A percentile compares a stretch with the other conserved stretches of the same genome.
phyloP scores from a whole-genome alignment of 2,329 filamentous ascomycete genomes.

The Colletotrichum abscissum region DNA sequence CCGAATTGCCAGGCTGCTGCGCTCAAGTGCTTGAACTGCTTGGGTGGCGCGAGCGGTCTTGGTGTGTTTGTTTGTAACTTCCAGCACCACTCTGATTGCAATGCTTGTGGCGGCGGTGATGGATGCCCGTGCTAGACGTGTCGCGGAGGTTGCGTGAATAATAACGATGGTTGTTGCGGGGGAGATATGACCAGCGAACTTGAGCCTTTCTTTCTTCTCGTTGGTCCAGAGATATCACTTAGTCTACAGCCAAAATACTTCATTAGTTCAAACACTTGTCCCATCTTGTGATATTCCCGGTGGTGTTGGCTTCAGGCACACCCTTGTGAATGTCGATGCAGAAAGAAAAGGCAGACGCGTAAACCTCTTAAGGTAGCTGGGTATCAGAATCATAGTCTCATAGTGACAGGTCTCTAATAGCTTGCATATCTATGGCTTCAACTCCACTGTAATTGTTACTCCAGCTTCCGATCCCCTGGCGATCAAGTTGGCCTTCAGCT shows the following conservation, averaged over 20 bases:
- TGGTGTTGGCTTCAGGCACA: neutral
- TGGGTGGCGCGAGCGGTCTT: neutral
- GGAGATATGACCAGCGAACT: neutral
- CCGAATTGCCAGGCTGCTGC: neutral
- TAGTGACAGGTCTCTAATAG: neutral
- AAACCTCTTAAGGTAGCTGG: neutral
- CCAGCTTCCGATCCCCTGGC: neutral
- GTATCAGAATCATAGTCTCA: neutral
- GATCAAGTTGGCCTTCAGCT: neutral
- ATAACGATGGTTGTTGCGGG: too few relatives aligned
- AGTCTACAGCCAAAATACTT: neutral
- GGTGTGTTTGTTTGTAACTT: neutral
- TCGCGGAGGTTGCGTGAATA: too few relatives aligned
- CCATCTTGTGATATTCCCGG: neutral
- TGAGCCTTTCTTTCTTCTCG: neutral
- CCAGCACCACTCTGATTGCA: neutral
- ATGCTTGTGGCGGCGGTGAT: neutral
- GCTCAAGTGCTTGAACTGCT: neutral
- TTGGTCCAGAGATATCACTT: neutral
- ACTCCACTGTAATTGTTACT: neutral
- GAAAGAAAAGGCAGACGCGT: neutral
- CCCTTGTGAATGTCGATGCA: too few relatives aligned
- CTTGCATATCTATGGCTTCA: neutral
- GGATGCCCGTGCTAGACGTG: neutral
- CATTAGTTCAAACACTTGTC: neutral